These are phyloP conservation scores for Staphylotrichum longicolle DNA, from an alignment of 495 filamentous ascomycete genomes.

Conservation along the genomic window DNA sequence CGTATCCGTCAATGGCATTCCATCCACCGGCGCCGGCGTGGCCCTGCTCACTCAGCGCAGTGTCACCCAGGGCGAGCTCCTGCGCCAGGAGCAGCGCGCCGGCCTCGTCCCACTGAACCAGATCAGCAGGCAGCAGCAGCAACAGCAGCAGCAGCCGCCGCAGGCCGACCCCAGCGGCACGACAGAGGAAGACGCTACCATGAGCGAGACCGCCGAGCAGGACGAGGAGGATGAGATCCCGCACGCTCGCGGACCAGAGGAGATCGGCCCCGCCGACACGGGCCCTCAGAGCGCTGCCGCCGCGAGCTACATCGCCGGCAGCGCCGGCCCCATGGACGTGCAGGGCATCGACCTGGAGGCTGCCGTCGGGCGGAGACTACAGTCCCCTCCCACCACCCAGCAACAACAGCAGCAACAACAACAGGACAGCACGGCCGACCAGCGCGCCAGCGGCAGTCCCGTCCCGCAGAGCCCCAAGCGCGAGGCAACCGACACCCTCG, in stretches of 20 bases:
- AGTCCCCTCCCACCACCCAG: constrained; percentile 26
- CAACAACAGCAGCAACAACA: constrained; percentile 9
- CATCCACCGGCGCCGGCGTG: constrained; percentile 39
- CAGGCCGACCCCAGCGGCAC: constrained; percentile 21
- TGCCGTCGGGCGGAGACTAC: constrained; percentile 45
- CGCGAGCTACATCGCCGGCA: constrained; percentile 27
- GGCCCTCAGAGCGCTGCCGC: constrained; percentile 62
- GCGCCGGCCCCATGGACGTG: constrained; percentile 34
- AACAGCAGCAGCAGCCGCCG: constrained; percentile 18
- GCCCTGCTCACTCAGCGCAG: constrained; percentile 41
- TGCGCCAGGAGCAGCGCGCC: constrained; percentile 75
- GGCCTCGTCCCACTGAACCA: constrained; percentile 60
- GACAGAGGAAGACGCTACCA: constrained; percentile 37
- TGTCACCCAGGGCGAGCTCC: constrained; percentile 72
- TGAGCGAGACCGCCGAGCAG: constrained; percentile 34
- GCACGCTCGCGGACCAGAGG: constrained; percentile 76
- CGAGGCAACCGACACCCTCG: constrained; percentile 47
- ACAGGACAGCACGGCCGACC: background rate
- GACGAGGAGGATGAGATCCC: constrained; percentile 56
- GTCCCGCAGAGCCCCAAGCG: constrained; percentile 40
- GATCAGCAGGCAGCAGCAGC: constrained; percentile 35
- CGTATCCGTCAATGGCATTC: constrained; percentile 63
- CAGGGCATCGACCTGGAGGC: constrained; percentile 54
- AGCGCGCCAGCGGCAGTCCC: background rate
- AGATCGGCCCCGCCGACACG: constrained; percentile 82